Evolutionary conservation across 495 filamentous ascomycete genomes (phyloP).

Genomic region (Durotheca rogersii): DNA sequence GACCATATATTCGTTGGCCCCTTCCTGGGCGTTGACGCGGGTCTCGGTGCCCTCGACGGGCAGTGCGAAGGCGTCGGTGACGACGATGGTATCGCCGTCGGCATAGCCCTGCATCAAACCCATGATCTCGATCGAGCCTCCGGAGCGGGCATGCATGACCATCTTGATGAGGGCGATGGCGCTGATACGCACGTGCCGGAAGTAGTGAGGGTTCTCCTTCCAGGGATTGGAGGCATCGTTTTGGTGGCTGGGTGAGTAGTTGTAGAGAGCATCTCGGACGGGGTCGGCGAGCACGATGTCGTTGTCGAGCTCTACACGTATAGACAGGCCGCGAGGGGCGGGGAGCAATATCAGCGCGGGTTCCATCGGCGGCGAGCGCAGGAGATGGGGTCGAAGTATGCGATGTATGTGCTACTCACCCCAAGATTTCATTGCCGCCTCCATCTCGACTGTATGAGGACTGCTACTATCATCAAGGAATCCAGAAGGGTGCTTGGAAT

Average conservation of each 20-base stretch:
- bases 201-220: constrained; percentile 80
- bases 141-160: constrained; percentile 97
- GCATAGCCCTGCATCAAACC: constrained; percentile 98
- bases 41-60: constrained; percentile 98
- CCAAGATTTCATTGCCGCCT: constrained; percentile 62
- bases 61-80: constrained; percentile 91
- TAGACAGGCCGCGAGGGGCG: too few species aligned
- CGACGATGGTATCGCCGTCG: constrained; percentile 76
- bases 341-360: constrained; percentile 31
- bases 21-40: constrained; percentile 89
- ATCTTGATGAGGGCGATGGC: constrained; percentile 96
- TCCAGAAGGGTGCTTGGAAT: too few species aligned
- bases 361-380: too few species aligned
- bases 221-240: constrained; percentile 68
- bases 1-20: constrained; percentile 96
- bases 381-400: constrained; percentile 6
- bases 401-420: constrained; percentile 40
- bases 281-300: constrained; percentile 79
- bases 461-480: neutral
- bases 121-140: constrained; percentile 93
- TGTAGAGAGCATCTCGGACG: constrained; percentile 86
- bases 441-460: constrained; percentile 41
- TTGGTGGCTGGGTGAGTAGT: constrained; percentile 67
- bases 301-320: constrained; percentile 91
- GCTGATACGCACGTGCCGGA: constrained; percentile 90